Percentiles rank a stretch among this genome's conserved stretches.
Evolutionary conservation across 768 basidiomycete genomes (phyloP).

Genomic region (Tulasnella sp.): DNA sequence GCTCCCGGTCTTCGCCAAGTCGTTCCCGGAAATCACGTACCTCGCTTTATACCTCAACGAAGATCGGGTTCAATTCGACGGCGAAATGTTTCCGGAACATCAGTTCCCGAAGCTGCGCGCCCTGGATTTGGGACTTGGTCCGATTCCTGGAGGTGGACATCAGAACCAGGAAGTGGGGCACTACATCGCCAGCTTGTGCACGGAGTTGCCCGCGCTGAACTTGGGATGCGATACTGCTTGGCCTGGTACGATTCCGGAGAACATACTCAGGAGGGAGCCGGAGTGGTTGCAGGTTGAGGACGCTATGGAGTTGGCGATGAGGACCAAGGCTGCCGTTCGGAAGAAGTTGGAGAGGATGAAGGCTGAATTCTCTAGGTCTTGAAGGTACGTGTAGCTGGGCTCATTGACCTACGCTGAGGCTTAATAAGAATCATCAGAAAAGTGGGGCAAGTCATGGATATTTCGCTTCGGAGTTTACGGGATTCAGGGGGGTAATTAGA

Average conservation of each 20-base stretch:
- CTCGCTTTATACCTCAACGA: not conserved
- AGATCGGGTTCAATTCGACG: not conserved
- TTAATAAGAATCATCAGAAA: not conserved
- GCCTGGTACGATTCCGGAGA: not conserved
- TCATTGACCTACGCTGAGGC: not conserved
- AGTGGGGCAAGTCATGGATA: not conserved
- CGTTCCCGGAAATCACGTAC: not conserved
- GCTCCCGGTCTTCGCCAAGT: too few species aligned
- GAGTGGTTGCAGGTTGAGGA: not conserved
- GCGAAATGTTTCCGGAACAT: not conserved
- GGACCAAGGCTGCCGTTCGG: not conserved
- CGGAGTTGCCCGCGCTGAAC: not conserved
- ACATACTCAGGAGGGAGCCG: not conserved
- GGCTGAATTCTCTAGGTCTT: not conserved
- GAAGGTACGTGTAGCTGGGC: not conserved
- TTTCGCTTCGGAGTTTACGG: not conserved
- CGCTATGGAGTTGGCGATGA: not conserved
- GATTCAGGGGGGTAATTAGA: too few species aligned
- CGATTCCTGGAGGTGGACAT: not conserved
- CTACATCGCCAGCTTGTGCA: not conserved
- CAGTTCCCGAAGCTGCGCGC: not conserved
- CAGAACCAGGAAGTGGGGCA: not conserved
- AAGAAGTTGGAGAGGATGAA: not conserved
- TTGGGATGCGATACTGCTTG: not conserved
- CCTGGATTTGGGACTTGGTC: not conserved